phyloP scores from a whole-genome alignment of 371 early-diverging fungal species.

The Rhizopus delemar region DNA sequence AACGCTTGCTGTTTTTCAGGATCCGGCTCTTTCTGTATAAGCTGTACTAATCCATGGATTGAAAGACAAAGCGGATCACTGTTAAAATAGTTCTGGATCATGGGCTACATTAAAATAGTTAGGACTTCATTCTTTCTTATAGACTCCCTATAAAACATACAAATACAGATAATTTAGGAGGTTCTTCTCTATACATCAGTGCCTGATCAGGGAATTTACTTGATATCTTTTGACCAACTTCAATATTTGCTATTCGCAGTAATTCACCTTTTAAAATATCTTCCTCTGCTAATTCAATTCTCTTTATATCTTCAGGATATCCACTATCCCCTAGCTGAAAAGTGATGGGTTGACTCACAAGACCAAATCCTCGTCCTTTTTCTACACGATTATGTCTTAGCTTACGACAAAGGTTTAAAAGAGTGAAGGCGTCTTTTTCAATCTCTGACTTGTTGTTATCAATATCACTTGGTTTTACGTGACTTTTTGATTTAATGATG shows the following conservation, averaged over 20 bases:
- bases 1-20: slow-evolving; percentile 39
- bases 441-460: neutral
- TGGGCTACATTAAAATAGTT: slow-evolving; percentile 10
- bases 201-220: slow-evolving; percentile 42
- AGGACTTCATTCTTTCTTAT: slow-evolving; percentile 1
- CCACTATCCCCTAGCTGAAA: slow-evolving; percentile 33
- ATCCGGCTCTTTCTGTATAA: slow-evolving; percentile 10
- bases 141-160: slow-evolving; percentile 17
- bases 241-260: slow-evolving; percentile 32
- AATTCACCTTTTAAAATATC: slow-evolving; percentile 31
- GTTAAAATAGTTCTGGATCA: slow-evolving; percentile 28
- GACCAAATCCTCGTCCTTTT: slow-evolving; percentile 14
- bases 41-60: slow-evolving; percentile 16
- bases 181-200: slow-evolving; percentile 31
- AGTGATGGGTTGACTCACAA: slow-evolving; percentile 3
- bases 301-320: slow-evolving; percentile 25
- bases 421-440: neutral
- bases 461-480: slow-evolving; percentile 51
- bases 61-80: slow-evolving; percentile 1
- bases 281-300: slow-evolving; percentile 9
- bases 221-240: slow-evolving; percentile 40
- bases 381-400: slow-evolving; percentile 19
- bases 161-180: slow-evolving; percentile 18
- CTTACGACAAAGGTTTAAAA: slow-evolving; percentile 22
- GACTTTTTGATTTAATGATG: slow-evolving; percentile 67